phyloP scores from a whole-genome alignment of 768 basidiomycete species.

The Myochromella boudieri region DNA sequence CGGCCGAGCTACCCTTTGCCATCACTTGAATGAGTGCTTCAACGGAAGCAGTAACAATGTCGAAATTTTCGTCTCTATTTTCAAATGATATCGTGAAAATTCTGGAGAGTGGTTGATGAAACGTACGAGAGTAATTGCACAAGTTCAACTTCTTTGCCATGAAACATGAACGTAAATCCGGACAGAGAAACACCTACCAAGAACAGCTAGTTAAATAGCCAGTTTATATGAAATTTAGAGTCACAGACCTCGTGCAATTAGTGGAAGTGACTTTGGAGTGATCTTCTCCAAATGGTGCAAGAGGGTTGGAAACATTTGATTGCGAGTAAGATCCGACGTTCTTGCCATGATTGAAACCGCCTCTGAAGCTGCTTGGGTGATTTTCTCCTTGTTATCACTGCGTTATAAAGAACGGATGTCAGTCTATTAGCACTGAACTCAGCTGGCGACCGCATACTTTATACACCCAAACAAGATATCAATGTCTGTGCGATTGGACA shows the following conservation, averaged over 20 bases:
- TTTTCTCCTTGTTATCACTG: slow-evolving; percentile 7
- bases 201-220: slow-evolving; percentile 12
- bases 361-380: slow-evolving; percentile 15
- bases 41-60: slow-evolving; percentile 12
- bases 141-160: slow-evolving; percentile 16
- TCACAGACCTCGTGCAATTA: slow-evolving; percentile 15
- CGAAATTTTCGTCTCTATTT: slow-evolving; percentile 10
- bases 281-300: slow-evolving; percentile 14
- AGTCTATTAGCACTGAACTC: neutral
- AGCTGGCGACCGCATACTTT: slow-evolving; percentile 5
- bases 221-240: neutral
- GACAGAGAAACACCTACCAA: slow-evolving; percentile 8
- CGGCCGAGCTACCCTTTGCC: slow-evolving; percentile 13
- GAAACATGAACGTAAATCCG: slow-evolving; percentile 15
- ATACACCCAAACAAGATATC: slow-evolving; percentile 15
- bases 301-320: slow-evolving; percentile 15
- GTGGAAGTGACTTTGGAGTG: slow-evolving; percentile 4
- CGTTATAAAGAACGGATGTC: neutral
- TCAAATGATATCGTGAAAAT: neutral
- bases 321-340: slow-evolving; percentile 16
- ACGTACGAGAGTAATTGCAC: slow-evolving; percentile 15
- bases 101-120: neutral
- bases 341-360: slow-evolving; percentile 17
- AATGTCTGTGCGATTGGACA: slow-evolving; percentile 15
- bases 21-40: slow-evolving; percentile 15